Evolutionary conservation across 768 basidiomycete species (phyloP).

Genomic region (Boletus eberwhitei): DNA sequence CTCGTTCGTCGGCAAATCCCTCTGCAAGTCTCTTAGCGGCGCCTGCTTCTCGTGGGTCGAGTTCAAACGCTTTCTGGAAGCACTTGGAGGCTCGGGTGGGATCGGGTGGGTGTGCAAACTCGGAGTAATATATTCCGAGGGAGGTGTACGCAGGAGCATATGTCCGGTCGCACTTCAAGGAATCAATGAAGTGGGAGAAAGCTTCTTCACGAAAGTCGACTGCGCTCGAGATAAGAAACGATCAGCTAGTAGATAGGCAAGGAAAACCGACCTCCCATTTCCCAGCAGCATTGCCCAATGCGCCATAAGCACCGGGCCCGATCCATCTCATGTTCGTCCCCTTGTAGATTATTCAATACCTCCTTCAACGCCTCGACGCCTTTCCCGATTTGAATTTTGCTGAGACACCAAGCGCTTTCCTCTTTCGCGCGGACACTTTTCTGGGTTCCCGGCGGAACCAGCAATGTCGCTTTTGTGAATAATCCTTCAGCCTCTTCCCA

Average conservation of each 20-base stretch:
- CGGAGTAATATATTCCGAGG: slow-evolving; percentile 85
- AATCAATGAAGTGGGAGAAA: slow-evolving; percentile 73
- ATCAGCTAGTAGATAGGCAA: neutral
- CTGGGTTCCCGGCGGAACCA: slow-evolving; percentile 44
- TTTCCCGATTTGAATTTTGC: slow-evolving; percentile 47
- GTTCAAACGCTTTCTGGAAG: slow-evolving; percentile 97
- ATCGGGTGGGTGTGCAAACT: slow-evolving; percentile 69
- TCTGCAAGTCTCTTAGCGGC: slow-evolving; percentile 83
- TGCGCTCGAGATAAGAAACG: slow-evolving; percentile 23
- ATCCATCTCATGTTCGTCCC: slow-evolving; percentile 51
- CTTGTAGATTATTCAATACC: slow-evolving; percentile 42
- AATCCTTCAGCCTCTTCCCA: slow-evolving; percentile 66
- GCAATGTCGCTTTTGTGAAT: slow-evolving; percentile 56
- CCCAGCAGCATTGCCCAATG: slow-evolving; percentile 75
- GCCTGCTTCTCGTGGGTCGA: slow-evolving; percentile 83
- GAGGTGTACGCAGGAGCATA: slow-evolving; percentile 94
- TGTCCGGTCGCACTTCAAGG: slow-evolving; percentile 68
- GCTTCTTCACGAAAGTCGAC: slow-evolving; percentile 57
- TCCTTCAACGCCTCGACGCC: slow-evolving; percentile 47
- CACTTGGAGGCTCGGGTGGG: slow-evolving; percentile 86
- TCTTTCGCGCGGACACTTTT: slow-evolving; percentile 65
- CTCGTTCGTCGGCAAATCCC: slow-evolving; percentile 87
- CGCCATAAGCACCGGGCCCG: slow-evolving; percentile 83
- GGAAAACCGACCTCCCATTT: slow-evolving; percentile 55
- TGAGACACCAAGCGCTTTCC: slow-evolving; percentile 80